Percentiles rank a stretch among this genome's conserved stretches.
Evolutionary conservation across 1,284 basidiomycete species (phyloP).

Genomic region (Sporisorium sorghi): DNA sequence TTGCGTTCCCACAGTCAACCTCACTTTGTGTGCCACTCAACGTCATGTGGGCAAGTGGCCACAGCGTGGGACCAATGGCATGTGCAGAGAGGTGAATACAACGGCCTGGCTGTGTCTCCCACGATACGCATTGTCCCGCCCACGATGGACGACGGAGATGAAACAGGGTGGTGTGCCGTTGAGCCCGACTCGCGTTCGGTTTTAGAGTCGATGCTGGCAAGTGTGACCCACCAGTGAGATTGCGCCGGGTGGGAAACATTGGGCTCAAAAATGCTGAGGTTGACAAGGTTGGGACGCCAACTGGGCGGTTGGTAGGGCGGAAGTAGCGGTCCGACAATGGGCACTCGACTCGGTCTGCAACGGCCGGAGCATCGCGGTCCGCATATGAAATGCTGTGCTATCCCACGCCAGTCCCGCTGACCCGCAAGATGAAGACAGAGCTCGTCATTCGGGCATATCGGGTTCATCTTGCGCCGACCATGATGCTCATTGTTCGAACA

Average conservation of each 20-base stretch:
- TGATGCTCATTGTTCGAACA: background rate
- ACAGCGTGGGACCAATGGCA: too few relatives aligned
- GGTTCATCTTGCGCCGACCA: background rate
- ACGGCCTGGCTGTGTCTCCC: background rate
- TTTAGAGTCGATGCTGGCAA: too few relatives aligned
- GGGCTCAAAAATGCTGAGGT: background rate
- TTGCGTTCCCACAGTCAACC: background rate
- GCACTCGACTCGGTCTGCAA: background rate
- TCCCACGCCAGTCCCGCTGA: background rate
- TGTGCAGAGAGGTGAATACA: background rate
- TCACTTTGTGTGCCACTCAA: background rate
- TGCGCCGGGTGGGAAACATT: background rate
- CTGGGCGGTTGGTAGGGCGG: background rate
- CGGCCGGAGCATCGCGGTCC: background rate
- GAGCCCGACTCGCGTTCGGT: too few relatives aligned
- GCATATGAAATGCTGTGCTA: background rate
- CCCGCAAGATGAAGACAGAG: background rate
- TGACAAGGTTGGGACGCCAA: background rate
- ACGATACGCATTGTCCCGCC: background rate
- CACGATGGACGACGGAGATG: background rate
- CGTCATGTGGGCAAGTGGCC: background rate
- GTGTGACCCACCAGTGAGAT: background rate
- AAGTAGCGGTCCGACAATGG: background rate
- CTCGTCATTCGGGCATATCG: background rate
- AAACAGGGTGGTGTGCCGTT: too few relatives aligned